Base-by-base conservation (phyloP, 2,329 filamentous ascomycete genomes). In the Scortechinia acanthostroma region DNA sequence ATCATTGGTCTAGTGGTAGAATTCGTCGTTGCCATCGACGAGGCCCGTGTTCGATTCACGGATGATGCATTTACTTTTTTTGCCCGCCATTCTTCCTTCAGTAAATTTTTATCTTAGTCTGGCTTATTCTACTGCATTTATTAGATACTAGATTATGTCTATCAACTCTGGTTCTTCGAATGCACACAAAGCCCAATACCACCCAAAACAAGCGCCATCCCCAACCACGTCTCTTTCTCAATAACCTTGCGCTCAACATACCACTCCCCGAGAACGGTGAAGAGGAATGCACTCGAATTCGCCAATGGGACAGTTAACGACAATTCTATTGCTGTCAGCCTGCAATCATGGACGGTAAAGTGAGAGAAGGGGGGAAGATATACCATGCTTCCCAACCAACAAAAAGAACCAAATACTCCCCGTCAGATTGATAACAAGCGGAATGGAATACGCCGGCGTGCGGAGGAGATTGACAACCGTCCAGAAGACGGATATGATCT, bases 381-480 rank as follows among this genome's bases (percentile, higher is more conserved):
- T 60, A 80, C 77, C 77, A 53, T 79, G 77, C 54, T 80, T 71
- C 6, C 79, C 79, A 53, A 83, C 77, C 48, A 83, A 58, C 46
- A 83, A 56, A 53, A 83, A 83, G 57, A 83, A 83, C 79, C 79
- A 83, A 21, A 83, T 65, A 55, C 76, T 80, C 17, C 79, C 79
- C 2, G 79, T 82, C 28, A 83, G 59, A 55, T 83, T 83, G 43
- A 81, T 54, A 19, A 83, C 54, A 44, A 83, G 56, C 2, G 79
- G 79, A 16, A 82, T 59, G 3, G 76, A 72, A 54, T 83, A 83
- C 1, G 66, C 69, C 3, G 79, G 79, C 42, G 73, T 73, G 28
- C 66, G 65, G 14, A 83, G 58, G 19, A 83, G 61, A 50, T 81
- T 78, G 3, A 72, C 58, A 0, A 82, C 73, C 1, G 75, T 79